Evolutionary conservation across 2,329 filamentous ascomycete genomes (phyloP), one percentile per base, ranked within the genome.

Genomic region (Onygenales sp.): DNA sequence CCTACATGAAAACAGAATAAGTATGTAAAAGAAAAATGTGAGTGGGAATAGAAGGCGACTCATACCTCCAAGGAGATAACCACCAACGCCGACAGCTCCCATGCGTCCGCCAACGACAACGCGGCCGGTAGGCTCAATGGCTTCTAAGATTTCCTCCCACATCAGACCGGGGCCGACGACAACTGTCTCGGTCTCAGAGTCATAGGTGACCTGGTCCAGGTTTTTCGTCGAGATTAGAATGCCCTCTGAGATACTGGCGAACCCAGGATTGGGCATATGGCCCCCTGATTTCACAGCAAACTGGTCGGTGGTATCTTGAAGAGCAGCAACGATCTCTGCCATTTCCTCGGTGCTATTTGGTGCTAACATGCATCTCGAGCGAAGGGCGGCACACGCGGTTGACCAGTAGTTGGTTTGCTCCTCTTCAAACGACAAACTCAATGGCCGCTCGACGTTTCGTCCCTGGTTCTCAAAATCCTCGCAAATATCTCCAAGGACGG

Each of bases 221-320:
- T 74, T 59, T 69, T 77, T 62, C 53, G 77, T 77, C 2, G 67
- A 67, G 45, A 74, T 70, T 42, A 77, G 62, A 6, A 73, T 64
- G 1, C 71, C 74, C n/a, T 70, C 68, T 43, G 72, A 67, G 42
- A 74, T 71, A 57, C 70, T 75, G 3, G 71, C 68, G 53, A 74
- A 76, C 34, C 71, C 71, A 55, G 72, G 70, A 54, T 74, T 76
- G 1, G 70, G 71, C 53, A 71, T 71, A 59, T 76, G 74, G 1
- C 73, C 74, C 6, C 77, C 78, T 8, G 74, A 72, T 62, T 77
- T 74, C 65, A 82, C 72, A 21, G 79, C 81, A 47, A 84, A 79
- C 6, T 77, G 65, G 52, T 75, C 76, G 36, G 71, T 68, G 42
- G 72, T 72, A 33, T 72, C 64, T 7, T 69, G 71, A n/a, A 83